Conservation (phyloP, 345 rosid genomes). For the Eucalyptus curtisii region DNA sequence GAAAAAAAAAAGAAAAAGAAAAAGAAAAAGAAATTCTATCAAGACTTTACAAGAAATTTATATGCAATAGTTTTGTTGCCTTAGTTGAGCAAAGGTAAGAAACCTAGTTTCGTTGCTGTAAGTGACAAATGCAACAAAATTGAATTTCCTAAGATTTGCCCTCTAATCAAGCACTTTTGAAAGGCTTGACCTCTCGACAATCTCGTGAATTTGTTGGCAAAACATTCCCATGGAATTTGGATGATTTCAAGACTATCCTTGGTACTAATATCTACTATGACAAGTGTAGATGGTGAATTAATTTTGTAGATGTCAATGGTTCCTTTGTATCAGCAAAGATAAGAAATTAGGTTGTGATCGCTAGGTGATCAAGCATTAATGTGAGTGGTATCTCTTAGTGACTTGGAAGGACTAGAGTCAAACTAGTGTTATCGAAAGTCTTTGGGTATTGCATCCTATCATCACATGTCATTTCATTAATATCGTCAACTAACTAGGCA, state of each 20-base stretch:
- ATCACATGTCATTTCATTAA: neutral
- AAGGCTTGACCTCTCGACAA: neutral
- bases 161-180: neutral
- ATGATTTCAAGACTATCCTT: neutral
- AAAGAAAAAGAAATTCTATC: neutral
- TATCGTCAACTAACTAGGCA: no score
- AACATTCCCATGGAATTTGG: neutral
- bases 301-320: neutral
- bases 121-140: neutral
- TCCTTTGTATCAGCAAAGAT: neutral
- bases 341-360: neutral
- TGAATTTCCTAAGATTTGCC: neutral
- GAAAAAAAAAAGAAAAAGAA: fast-evolving
- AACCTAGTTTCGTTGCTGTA: neutral
- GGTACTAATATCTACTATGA: neutral
- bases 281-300: neutral
- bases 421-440: neutral
- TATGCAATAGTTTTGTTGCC: neutral
- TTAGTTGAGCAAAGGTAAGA: neutral
- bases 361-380: neutral
- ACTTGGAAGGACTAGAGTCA: neutral
- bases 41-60: neutral
- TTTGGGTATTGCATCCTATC: neutral
- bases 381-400: neutral
- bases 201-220: neutral